Evolutionary conservation across 352 stramenopile species (phyloP).

Genomic region (Phytophthora pini): DNA sequence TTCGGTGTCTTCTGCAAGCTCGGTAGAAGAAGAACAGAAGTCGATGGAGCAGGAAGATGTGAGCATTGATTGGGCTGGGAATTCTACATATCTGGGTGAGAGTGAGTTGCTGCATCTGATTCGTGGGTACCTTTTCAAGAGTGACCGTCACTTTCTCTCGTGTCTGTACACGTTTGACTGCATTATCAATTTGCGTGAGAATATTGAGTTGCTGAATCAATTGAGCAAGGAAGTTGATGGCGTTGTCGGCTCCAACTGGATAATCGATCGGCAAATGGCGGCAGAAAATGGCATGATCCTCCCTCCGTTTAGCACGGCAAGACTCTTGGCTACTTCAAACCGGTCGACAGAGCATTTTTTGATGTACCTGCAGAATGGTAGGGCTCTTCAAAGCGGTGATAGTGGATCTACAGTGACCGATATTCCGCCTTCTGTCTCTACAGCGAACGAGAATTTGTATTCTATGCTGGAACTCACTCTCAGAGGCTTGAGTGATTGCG

Average conservation of each 20-base stretch:
- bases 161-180: constrained; percentile 85
- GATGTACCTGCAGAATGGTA: constrained; percentile 79
- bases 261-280: constrained; percentile 46
- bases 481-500: constrained; percentile 79
- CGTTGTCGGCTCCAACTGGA: constrained; percentile 68
- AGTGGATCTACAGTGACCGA: constrained; percentile 8
- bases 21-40: constrained; percentile 44
- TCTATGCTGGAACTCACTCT: constrained; percentile 88
- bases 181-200: constrained; percentile 66
- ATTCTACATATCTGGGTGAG: constrained; percentile 67
- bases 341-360: constrained; percentile 82
- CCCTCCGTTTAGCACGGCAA: constrained; percentile 86
- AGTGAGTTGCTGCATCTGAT: constrained; percentile 79
- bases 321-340: constrained; percentile 70
- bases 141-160: constrained; percentile 80
- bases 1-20: constrained; percentile 10
- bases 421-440: constrained; percentile 40
- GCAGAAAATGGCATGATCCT: constrained; percentile 62
- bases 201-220: constrained; percentile 46
- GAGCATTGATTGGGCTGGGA: constrained; percentile 35
- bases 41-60: constrained; percentile 63
- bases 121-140: constrained; percentile 76
- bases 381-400: constrained; percentile 6
- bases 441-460: constrained; percentile 84
- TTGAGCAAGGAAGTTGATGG: constrained; percentile 40